phyloP scores from a whole-genome alignment of 495 filamentous ascomycete genomes.

The Penicillium roqueforti region DNA sequence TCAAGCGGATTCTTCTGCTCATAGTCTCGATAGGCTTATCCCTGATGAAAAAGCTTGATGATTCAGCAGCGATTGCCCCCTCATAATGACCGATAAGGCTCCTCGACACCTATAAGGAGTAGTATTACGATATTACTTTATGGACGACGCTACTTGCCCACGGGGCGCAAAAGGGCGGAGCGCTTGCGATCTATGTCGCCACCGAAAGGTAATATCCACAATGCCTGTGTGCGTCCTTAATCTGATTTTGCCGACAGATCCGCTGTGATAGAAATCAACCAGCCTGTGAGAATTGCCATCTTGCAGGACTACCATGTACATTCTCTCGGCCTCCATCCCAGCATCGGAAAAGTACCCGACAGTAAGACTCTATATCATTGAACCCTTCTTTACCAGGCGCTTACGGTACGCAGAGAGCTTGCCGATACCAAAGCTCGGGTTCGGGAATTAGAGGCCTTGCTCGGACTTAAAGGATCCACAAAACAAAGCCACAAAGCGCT shows the following conservation, averaged over 20 bases:
- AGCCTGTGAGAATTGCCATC: slow-evolving; percentile 26
- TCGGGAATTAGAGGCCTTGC: slow-evolving; percentile 18
- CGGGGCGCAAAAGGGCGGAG: slow-evolving; percentile 15
- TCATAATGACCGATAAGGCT: neutral
- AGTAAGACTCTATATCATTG: slow-evolving; percentile 14
- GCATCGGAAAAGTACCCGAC: slow-evolving; percentile 17
- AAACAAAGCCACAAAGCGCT: neutral
- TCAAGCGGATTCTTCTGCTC: neutral
- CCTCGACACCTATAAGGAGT: neutral
- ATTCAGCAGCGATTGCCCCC: slow-evolving; percentile 6
- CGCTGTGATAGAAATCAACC: slow-evolving; percentile 27
- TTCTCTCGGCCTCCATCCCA: slow-evolving; percentile 14
- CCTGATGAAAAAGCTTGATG: slow-evolving; percentile 1
- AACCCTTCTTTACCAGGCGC: neutral
- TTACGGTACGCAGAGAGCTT: slow-evolving; percentile 20
- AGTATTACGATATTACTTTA: neutral
- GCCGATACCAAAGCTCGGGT: slow-evolving; percentile 23
- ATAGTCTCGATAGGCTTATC: neutral
- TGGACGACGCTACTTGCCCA: slow-evolving; percentile 8
- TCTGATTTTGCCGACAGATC: slow-evolving; percentile 16
- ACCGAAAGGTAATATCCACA: slow-evolving; percentile 17
- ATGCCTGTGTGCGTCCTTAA: neutral
- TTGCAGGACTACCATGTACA: slow-evolving; percentile 22
- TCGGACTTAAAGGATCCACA: slow-evolving; percentile 7
- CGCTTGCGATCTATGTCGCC: slow-evolving; percentile 29